Evolutionary conservation across 768 basidiomycete genomes (phyloP).

Genomic region (Pisolithus orientalis): DNA sequence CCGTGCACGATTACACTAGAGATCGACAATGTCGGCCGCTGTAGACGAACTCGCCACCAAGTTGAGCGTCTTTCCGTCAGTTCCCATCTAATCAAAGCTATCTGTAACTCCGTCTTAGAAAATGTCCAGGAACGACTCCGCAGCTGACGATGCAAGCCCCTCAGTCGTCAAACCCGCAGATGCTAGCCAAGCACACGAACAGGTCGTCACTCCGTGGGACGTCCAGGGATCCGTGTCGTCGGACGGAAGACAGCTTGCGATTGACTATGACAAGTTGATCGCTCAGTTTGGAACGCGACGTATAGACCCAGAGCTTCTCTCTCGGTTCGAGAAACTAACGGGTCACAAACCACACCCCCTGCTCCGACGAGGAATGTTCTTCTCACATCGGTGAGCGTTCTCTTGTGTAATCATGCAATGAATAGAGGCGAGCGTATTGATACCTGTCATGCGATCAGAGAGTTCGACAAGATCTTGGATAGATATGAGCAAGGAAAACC

Average conservation of each 20-base stretch:
- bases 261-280: conserved; percentile 95
- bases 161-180: conserved; percentile 23
- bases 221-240: conserved; percentile 85
- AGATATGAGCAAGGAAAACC: conserved; percentile 96
- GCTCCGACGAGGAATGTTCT: conserved; percentile 90
- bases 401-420: not conserved
- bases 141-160: conserved; percentile 4
- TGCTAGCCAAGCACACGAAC: conserved; percentile 38
- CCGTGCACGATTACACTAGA: too few species aligned
- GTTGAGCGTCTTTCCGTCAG: conserved; percentile 29
- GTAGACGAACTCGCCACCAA: conserved; percentile 23
- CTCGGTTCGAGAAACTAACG: conserved; percentile 87
- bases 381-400: conserved; percentile 81
- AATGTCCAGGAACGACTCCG: not conserved
- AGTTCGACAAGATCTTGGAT: conserved; percentile 89
- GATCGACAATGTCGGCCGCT: conserved; percentile 19
- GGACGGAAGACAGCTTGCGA: conserved; percentile 87
- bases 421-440: not conserved
- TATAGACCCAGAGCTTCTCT: conserved; percentile 69
- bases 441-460: conserved; percentile 41
- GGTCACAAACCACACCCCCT: conserved; percentile 85
- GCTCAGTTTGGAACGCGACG: conserved; percentile 89
- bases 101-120: not conserved
- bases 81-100: not conserved
- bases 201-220: conserved; percentile 96